Conservation (phyloP, 1,284 basidiomycete genomes). For the Termitomyces sp. region DNA sequence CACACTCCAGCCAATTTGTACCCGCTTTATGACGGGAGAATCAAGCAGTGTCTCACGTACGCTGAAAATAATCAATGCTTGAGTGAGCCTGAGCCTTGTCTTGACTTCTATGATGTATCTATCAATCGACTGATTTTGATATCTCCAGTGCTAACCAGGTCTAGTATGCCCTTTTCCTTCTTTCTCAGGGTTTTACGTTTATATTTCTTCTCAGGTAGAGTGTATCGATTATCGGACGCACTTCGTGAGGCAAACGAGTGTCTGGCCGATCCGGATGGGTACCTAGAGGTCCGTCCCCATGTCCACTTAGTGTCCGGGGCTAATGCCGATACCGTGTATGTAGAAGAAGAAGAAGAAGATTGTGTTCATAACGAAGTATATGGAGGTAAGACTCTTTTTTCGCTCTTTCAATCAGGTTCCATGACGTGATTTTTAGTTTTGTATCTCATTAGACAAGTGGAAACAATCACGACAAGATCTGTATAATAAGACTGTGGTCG, state of each 20-base stretch:
- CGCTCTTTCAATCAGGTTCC: background rate
- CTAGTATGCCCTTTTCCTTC: background rate
- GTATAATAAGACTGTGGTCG: slow-evolving; percentile 11
- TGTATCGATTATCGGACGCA: slow-evolving; percentile 10
- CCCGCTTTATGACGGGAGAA: background rate
- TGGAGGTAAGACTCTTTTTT: slow-evolving; percentile 21
- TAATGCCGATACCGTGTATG: background rate
- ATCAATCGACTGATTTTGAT: background rate
- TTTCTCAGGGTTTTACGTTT: background rate
- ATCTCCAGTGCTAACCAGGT: background rate
- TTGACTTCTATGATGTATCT: background rate
- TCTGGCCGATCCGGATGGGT: background rate
- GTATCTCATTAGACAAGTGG: slow-evolving; percentile 30
- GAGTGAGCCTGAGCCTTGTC: slow-evolving; percentile 5
- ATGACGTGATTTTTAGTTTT: slow-evolving; percentile 25
- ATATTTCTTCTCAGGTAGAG: background rate
- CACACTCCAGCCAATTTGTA: background rate
- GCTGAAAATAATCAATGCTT: slow-evolving; percentile 7
- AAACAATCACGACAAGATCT: slow-evolving; percentile 19
- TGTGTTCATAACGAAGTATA: slow-evolving; percentile 18
- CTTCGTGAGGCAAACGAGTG: slow-evolving; percentile 2
- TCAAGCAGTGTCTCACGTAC: slow-evolving; percentile 4
- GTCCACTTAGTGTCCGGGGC: background rate
- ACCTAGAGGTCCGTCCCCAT: slow-evolving; percentile 3
- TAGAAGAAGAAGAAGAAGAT: slow-evolving; percentile 12